phyloP scores from a whole-genome alignment of 2,329 filamentous ascomycete species.

The Venturia asperata region DNA sequence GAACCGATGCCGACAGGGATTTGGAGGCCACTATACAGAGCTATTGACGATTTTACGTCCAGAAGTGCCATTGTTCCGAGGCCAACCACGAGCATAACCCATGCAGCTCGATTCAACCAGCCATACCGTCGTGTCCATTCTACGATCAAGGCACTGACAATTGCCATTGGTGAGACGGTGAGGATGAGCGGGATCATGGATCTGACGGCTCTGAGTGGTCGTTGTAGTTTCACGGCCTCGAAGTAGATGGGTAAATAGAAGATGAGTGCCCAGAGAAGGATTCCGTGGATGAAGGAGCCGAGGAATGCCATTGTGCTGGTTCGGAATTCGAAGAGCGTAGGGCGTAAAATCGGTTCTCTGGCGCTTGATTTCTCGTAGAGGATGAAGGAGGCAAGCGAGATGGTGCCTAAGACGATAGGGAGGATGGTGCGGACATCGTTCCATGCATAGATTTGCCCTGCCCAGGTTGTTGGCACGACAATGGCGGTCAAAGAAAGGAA shows the following conservation, averaged over 20 bases:
- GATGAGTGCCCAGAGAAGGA: slow-evolving; percentile 9
- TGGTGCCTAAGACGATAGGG: neutral
- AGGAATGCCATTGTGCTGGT: slow-evolving; percentile 3
- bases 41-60: neutral
- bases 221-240: slow-evolving; percentile 1
- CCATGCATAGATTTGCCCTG: slow-evolving; percentile 3
- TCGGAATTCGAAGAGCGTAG: neutral
- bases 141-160: slow-evolving; percentile 8
- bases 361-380: slow-evolving; percentile 8
- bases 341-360: neutral
- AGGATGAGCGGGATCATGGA: slow-evolving; percentile 6
- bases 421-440: neutral
- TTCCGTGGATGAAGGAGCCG: slow-evolving; percentile 13
- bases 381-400: neutral
- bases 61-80: neutral
- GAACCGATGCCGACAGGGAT: neutral
- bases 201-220: slow-evolving; percentile 1
- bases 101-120: neutral
- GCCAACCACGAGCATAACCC: neutral
- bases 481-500: neutral
- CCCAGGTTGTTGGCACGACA: slow-evolving; percentile 6
- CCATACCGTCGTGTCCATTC: neutral
- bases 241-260: slow-evolving; percentile 14
- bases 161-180: neutral
- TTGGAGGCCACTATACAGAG: neutral